Evolutionary conservation across 208 protist species (phyloP).

Genomic region (Herpetomonas samuelpessoai): DNA sequence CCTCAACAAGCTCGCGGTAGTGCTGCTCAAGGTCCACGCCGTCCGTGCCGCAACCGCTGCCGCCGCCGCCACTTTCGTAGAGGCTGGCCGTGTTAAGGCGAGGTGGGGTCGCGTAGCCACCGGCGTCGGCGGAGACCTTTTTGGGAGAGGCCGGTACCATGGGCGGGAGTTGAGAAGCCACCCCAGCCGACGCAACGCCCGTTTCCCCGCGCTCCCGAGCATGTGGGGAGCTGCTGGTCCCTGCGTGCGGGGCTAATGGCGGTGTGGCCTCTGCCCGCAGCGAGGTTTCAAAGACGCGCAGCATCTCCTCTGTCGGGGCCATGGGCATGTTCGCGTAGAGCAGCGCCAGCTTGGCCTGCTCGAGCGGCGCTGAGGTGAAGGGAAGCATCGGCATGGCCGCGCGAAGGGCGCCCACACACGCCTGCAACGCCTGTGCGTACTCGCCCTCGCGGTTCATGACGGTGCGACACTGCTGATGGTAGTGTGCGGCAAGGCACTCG

Average conservation of each 20-base stretch:
- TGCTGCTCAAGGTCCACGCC: conserved; percentile 12
- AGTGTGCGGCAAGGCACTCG: conserved; percentile 78
- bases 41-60: too few species aligned
- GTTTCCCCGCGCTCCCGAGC: too few species aligned
- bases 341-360: conserved; percentile 42
- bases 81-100: neutral
- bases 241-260: conserved; percentile 8
- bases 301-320: conserved; percentile 50
- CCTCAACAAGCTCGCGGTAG: conserved; percentile 12
- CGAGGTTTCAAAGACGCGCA: conserved; percentile 45
- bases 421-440: conserved; percentile 60
- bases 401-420: conserved; percentile 45
- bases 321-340: conserved; percentile 63
- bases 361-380: conserved; percentile 8
- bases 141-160: neutral
- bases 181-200: neutral
- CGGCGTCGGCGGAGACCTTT: neutral
- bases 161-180: neutral
- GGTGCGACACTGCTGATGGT: conserved; percentile 67
- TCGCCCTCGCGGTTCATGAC: conserved; percentile 51
- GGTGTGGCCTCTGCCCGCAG: conserved; percentile 21
- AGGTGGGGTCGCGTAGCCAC: neutral
- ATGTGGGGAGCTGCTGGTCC: neutral
- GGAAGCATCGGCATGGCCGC: conserved; percentile 30
- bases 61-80: too few species aligned